These are phyloP conservation scores for Annulohypoxylon moriforme DNA, from an alignment of 495 filamentous ascomycete species.

Conservation along the genomic window DNA sequence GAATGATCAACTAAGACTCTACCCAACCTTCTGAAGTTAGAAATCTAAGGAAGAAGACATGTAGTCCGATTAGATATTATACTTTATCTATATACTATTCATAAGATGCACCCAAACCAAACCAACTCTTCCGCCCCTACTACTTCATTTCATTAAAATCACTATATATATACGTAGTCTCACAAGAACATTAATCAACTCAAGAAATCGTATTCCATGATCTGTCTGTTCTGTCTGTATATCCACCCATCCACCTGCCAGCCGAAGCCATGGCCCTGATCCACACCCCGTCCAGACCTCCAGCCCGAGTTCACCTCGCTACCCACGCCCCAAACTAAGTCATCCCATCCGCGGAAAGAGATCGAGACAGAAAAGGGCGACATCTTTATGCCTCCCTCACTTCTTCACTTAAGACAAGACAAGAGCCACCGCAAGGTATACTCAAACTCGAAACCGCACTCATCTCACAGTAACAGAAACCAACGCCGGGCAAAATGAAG, in stretches of 20 bases:
- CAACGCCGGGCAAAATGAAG: slow-evolving; percentile 24
- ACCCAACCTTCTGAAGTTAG: no score
- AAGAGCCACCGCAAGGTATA: neutral
- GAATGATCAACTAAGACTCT: no score
- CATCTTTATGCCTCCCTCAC: neutral
- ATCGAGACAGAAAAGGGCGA: neutral
- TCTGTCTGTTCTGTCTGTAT: slow-evolving; percentile 7
- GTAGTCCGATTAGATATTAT: no score
- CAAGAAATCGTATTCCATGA: slow-evolving; percentile 20
- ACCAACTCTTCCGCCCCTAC: no score
- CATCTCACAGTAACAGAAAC: neutral
- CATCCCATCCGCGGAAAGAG: neutral
- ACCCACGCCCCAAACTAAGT: neutral
- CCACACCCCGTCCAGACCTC: neutral
- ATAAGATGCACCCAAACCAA: no score
- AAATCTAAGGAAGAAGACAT: no score
- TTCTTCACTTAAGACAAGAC: neutral
- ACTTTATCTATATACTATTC: no score
- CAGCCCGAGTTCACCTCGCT: neutral
- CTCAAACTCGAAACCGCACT: neutral
- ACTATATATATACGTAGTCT: neutral
- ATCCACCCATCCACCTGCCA: neutral
- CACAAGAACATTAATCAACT: neutral
- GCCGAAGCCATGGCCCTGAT: neutral
- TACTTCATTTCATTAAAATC: neutral